Percentiles rank a stretch among this genome's conserved stretches.
phyloP scores from a whole-genome alignment of 805 yeast genomes.

The Dipodascus albidus region DNA sequence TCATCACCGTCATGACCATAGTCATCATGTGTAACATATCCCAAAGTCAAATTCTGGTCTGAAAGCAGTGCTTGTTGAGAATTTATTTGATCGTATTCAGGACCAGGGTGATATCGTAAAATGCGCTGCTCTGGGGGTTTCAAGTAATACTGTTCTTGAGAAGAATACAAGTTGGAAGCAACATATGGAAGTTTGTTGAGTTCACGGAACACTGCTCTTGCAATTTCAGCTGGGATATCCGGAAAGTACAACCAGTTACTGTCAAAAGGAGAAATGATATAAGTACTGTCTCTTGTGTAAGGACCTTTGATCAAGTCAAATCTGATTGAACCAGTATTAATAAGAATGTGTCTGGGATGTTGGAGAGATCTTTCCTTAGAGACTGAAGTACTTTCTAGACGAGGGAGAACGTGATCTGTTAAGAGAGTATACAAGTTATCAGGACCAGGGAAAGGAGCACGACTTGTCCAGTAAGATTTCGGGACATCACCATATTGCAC shows the following conservation, averaged over 20 bases:
- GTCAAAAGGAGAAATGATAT: constrained; percentile 73
- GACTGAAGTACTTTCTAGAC: constrained; percentile 4
- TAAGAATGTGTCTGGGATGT: constrained; percentile 41
- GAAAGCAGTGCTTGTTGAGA: constrained; percentile 1
- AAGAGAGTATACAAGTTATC: constrained; percentile 50
- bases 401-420: constrained; percentile 43
- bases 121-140: constrained; percentile 10
- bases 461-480: constrained; percentile 49
- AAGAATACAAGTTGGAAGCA: constrained; percentile 5
- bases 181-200: constrained; percentile 50
- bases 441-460: constrained; percentile 50
- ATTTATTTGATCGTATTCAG: constrained; percentile 18
- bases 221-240: constrained; percentile 46
- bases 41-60: constrained; percentile 24
- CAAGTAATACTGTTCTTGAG: constrained; percentile 10
- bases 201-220: constrained; percentile 38
- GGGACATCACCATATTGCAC: constrained; percentile 56
- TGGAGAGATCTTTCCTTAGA: background rate
- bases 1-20: constrained; percentile 81
- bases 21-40: constrained; percentile 79
- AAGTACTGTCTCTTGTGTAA: constrained; percentile 70
- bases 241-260: constrained; percentile 65
- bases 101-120: background rate
- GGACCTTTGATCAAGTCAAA: constrained; percentile 80
- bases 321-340: constrained; percentile 82